These are phyloP conservation scores for Penicillium sp. DNA, from an alignment of 2,329 filamentous ascomycete species.

Conservation along the genomic window DNA sequence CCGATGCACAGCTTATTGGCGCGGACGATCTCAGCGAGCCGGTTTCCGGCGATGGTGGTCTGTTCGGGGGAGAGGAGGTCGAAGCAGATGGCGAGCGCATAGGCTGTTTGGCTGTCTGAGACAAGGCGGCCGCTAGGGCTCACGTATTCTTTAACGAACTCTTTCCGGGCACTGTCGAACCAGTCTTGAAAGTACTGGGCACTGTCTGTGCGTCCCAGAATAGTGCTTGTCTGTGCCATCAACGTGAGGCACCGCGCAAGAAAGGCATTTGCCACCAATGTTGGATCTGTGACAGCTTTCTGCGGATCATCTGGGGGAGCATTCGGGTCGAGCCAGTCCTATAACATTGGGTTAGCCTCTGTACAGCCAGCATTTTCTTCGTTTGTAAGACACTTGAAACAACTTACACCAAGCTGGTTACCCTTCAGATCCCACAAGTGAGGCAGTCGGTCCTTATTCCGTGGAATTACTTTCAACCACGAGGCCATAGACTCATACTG, in stretches of 20 bases:
- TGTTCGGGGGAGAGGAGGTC: slow-evolving; percentile 24
- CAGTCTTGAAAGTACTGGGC: slow-evolving; percentile 25
- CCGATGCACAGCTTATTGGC: slow-evolving; percentile 35
- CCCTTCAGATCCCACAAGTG: slow-evolving; percentile 40
- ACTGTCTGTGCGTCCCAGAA: slow-evolving; percentile 29
- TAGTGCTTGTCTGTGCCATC: slow-evolving; percentile 33
- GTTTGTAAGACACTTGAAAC: neutral
- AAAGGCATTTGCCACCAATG: slow-evolving; percentile 46
- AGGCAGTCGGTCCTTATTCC: neutral
- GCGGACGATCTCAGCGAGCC: slow-evolving; percentile 26
- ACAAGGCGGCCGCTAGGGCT: slow-evolving; percentile 32
- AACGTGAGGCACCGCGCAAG: slow-evolving; percentile 40
- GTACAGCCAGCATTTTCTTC: too few species aligned
- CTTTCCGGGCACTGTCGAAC: slow-evolving; percentile 8
- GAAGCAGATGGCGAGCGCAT: slow-evolving; percentile 32
- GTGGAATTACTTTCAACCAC: neutral
- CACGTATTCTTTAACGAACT: slow-evolving; percentile 39
- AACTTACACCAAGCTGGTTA: slow-evolving; percentile 39
- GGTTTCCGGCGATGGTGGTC: neutral
- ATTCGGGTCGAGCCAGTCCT: slow-evolving; percentile 47
- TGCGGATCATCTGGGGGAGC: slow-evolving; percentile 41
- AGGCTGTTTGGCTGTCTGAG: slow-evolving; percentile 39
- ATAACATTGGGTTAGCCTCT: neutral
- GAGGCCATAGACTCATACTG: slow-evolving; percentile 40
- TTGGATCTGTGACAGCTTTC: slow-evolving; percentile 35